Evolutionary conservation across 2,329 filamentous ascomycete species (phyloP).

Genomic region (Clonostachys sp.): DNA sequence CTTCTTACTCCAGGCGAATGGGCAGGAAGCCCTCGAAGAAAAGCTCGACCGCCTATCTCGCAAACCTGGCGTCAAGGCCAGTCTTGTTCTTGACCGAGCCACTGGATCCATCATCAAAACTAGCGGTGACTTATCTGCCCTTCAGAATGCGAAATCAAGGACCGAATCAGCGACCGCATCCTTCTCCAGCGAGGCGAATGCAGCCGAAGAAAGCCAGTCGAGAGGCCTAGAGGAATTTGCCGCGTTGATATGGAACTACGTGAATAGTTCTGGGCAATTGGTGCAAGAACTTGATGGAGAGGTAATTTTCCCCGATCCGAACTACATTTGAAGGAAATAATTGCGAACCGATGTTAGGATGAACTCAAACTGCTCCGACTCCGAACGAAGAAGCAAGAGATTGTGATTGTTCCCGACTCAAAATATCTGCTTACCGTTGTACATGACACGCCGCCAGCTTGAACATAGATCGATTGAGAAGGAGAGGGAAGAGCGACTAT

Average conservation of each 20-base stretch:
- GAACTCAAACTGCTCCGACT: conserved; percentile 72
- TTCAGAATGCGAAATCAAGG: conserved; percentile 33
- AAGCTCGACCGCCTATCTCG: conserved; percentile 66
- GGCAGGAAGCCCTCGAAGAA: conserved; percentile 59
- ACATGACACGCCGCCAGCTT: conserved; percentile 74
- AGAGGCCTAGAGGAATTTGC: conserved; percentile 69
- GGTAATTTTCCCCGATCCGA: conserved; percentile 28
- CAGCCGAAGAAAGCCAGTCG: conserved; percentile 40
- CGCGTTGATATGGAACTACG: conserved; percentile 70
- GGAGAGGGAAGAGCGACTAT: too few species aligned
- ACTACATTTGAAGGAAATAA: neutral
- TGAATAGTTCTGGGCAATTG: conserved; percentile 63
- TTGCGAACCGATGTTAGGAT: conserved; percentile 43
- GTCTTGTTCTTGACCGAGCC: conserved; percentile 67
- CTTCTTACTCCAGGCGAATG: conserved; percentile 14
- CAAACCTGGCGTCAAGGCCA: conserved; percentile 75
- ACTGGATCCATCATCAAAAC: conserved; percentile 72
- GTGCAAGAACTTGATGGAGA: conserved; percentile 71
- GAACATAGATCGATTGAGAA: conserved; percentile 7
- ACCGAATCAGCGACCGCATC: conserved; percentile 28
- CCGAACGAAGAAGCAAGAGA: conserved; percentile 79
- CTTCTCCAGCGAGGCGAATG: conserved; percentile 39
- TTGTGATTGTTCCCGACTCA: conserved; percentile 76
- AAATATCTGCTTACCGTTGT: conserved; percentile 78
- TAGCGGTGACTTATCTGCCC: conserved; percentile 61